These are phyloP conservation scores for Trypanosoma avium DNA, from an alignment of 208 protist genomes.

Conservation along the genomic window DNA sequence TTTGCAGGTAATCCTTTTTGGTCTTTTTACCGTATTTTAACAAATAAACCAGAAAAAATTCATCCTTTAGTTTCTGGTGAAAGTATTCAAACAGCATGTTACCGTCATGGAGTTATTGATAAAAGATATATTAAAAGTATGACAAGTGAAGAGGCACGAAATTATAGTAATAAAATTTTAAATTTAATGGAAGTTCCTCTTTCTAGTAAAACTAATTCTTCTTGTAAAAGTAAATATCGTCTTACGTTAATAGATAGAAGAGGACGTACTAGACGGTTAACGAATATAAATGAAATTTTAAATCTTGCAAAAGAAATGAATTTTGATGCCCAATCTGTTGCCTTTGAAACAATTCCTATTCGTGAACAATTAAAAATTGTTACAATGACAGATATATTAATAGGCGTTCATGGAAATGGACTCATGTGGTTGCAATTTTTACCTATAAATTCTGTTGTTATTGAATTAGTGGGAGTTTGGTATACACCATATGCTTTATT, in stretches of 20 bases:
- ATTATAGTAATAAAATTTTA: constrained; percentile 21
- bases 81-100: constrained; percentile 28
- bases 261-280: constrained; percentile 22
- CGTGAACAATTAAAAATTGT: constrained; percentile 30
- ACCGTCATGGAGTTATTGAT: constrained; percentile 32
- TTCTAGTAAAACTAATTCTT: constrained; percentile 1
- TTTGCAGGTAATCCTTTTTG: constrained; percentile 37
- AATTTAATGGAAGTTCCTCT: constrained; percentile 16
- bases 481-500: constrained; percentile 34
- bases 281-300: constrained; percentile 30
- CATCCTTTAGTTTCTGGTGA: constrained; percentile 21
- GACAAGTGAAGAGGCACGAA: constrained; percentile 21
- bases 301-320: constrained; percentile 17
- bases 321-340: constrained; percentile 25
- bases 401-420: constrained; percentile 39
- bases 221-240: constrained; percentile 30
- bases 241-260: constrained; percentile 33
- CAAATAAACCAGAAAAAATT: constrained; percentile 26
- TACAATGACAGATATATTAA: constrained; percentile 28
- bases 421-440: constrained; percentile 38
- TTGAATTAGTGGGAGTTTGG: constrained; percentile 38
- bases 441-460: constrained; percentile 22
- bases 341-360: constrained; percentile 35
- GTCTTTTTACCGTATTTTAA: constrained; percentile 34
- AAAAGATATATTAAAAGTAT: constrained; percentile 33